Evolutionary conservation across 192 early-diverging fungal genomes (phyloP), one percentile per base, ranked within the genome.

Genomic region (Coemansia sp.): DNA sequence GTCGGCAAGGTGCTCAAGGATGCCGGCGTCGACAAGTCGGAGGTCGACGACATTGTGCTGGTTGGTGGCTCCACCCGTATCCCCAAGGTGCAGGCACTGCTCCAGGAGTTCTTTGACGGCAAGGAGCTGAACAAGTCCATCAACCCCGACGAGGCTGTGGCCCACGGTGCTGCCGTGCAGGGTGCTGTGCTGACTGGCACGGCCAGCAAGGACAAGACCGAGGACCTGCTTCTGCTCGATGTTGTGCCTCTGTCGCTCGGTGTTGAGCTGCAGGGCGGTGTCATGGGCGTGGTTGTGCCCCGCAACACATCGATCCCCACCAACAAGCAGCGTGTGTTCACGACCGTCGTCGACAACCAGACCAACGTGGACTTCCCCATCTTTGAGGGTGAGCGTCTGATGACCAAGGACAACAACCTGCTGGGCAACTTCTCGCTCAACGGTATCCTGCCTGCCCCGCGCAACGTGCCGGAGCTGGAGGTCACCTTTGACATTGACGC

Each of bases 91-190:
- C 84, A 86, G 76, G 56, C 82, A 19, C 77, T 92, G 29, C 65
- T 92, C 34, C 65, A 81, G 66, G 82, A 85, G 38, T 85, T 82
- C 70, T 90, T 90, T 53, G 76, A 82, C 64, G 85, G 83, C 48
- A 88, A 88, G 80, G 78, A 84, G 75, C 66, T 78, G 45, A 86
- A 82, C 77, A 87, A 85, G 79, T 80, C 83, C 37, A 92, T 93
- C 80, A 94, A 96, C 84, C 93, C 91, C 56, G 91, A 94, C 78
- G 93, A 96, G 76, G 89, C 89, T 34, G 90, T 94, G 29, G 91
- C 90, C 45, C 89, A 90, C 65, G 91, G 91, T 71, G 89, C 91
- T 44, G 91, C 89, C 39, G 87, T 94, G 31, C 89, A 91, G 81
- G 91, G 79, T 19, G 88, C 82, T 19, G 78, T 92, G 51, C 76